Percentiles rank a stretch among this genome's conserved stretches.
Conservation (phyloP, 192 early-diverging fungal genomes). For the Spinellus fusiger region DNA sequence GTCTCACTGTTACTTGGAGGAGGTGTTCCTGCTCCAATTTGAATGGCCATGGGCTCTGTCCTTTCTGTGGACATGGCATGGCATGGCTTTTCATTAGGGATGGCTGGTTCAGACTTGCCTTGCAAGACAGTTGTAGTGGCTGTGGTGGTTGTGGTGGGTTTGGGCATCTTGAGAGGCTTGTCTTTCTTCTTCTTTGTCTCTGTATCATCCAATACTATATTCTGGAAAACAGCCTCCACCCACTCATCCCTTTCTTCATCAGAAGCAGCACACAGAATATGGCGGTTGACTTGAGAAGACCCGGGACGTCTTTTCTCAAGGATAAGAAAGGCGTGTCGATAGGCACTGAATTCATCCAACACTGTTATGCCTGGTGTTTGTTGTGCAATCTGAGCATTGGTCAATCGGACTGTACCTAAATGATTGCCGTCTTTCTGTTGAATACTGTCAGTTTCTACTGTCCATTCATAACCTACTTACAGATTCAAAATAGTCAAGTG, state of each 20-base stretch:
- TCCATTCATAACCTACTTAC: constrained; percentile 35
- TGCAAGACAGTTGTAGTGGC: constrained; percentile 22
- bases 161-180: constrained; percentile 24
- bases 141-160: constrained; percentile 22
- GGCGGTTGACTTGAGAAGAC: constrained; percentile 55
- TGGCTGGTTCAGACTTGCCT: constrained; percentile 18
- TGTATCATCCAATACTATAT: constrained; percentile 23
- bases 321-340: constrained; percentile 82
- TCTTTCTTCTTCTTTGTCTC: constrained; percentile 10
- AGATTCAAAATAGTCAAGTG: constrained; percentile 79
- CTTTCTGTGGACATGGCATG: no score
- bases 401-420: constrained; percentile 67
- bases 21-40: not conserved
- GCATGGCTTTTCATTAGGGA: no score
- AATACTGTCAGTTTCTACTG: not conserved
- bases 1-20: no score
- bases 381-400: constrained; percentile 66
- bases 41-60: no score
- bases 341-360: constrained; percentile 42
- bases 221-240: constrained; percentile 63
- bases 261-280: constrained; percentile 85
- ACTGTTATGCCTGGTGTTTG: constrained; percentile 34
- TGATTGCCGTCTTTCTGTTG: constrained; percentile 63
- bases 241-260: constrained; percentile 89
- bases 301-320: constrained; percentile 64